A percentile compares a stretch with the other conserved stretches of the same genome.
Evolutionary conservation across 2,329 filamentous ascomycete genomes (phyloP).

Genomic region (Aspergillus sojae): DNA sequence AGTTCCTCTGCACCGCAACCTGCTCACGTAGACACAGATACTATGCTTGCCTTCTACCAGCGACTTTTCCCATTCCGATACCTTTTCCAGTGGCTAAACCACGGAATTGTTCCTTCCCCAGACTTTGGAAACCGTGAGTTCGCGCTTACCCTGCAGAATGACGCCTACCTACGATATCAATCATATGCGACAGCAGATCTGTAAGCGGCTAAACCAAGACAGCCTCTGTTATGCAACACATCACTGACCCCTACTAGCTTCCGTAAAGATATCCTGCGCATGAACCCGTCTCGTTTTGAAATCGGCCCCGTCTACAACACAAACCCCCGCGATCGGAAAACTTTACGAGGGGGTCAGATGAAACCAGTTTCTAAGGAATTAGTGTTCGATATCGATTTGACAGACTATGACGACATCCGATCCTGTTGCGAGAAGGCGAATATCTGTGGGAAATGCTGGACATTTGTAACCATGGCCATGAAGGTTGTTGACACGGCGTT

Average conservation of each 20-base stretch:
- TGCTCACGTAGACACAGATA: slow-evolving; percentile 70
- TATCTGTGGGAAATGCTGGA: slow-evolving; percentile 93
- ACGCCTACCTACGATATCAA: slow-evolving; percentile 91
- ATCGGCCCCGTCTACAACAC: slow-evolving; percentile 96
- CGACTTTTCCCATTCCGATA: slow-evolving; percentile 92
- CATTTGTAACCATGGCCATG: slow-evolving; percentile 97
- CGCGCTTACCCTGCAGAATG: slow-evolving; percentile 90
- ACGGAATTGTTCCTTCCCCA: slow-evolving; percentile 78
- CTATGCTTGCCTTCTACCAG: slow-evolving; percentile 93
- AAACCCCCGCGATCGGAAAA: slow-evolving; percentile 92
- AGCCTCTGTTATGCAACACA: slow-evolving; percentile 21
- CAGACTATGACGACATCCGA: slow-evolving; percentile 95
- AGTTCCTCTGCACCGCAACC: slow-evolving; percentile 41
- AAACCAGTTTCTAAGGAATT: slow-evolving; percentile 88
- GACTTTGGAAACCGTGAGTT: slow-evolving; percentile 96
- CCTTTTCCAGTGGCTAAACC: slow-evolving; percentile 97
- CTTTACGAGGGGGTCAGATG: slow-evolving; percentile 75
- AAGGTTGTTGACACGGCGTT: slow-evolving; percentile 87
- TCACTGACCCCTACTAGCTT: slow-evolving; percentile 55
- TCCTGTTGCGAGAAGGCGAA: slow-evolving; percentile 93
- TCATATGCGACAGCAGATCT: slow-evolving; percentile 70
- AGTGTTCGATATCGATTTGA: slow-evolving; percentile 99
- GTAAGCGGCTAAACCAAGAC: slow-evolving; percentile 37
- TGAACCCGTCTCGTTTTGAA: slow-evolving; percentile 93
- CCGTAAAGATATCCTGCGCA: slow-evolving; percentile 84